Percentiles rank a stretch among this genome's conserved stretches.
These are phyloP conservation scores for Pezicula carpinea DNA, from an alignment of 2,329 filamentous ascomycete genomes.

Conservation along the genomic window DNA sequence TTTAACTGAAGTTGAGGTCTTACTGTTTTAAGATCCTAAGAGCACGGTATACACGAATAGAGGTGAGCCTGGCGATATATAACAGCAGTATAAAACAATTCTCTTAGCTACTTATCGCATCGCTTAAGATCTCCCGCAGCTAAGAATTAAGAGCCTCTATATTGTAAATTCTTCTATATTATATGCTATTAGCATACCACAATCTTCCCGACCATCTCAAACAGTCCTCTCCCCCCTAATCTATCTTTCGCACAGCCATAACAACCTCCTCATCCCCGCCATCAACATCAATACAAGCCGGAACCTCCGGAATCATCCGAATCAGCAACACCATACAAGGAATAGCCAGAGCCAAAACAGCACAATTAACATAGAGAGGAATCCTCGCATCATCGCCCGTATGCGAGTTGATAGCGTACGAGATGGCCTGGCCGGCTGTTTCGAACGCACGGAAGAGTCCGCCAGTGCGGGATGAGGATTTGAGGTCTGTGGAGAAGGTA, in stretches of 20 bases:
- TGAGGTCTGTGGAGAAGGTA: constrained; percentile 31
- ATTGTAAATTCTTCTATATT: too few species aligned
- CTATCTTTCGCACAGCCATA: not conserved
- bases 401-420: constrained; percentile 27
- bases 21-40: too few species aligned
- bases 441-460: constrained; percentile 45
- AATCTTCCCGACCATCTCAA: too few species aligned
- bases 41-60: too few species aligned
- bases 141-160: too few species aligned
- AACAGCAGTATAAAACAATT: too few species aligned
- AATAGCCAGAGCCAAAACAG: constrained; percentile 6
- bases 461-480: constrained; percentile 37
- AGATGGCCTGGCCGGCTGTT: constrained; percentile 31
- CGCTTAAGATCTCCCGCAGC: too few species aligned
- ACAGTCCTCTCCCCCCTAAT: too few species aligned
- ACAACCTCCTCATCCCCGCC: constrained; percentile 3
- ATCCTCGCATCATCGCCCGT: constrained; percentile 7
- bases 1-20: too few species aligned
- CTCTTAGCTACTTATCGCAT: too few species aligned
- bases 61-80: too few species aligned
- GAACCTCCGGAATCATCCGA: constrained; percentile 7
- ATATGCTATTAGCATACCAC: too few species aligned
- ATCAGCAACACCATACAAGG: constrained; percentile 12
- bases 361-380: constrained; percentile 15
- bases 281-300: constrained; percentile 6